Evolutionary conservation across 208 protist species (phyloP).

Genomic region (Crithidia thermophila): DNA sequence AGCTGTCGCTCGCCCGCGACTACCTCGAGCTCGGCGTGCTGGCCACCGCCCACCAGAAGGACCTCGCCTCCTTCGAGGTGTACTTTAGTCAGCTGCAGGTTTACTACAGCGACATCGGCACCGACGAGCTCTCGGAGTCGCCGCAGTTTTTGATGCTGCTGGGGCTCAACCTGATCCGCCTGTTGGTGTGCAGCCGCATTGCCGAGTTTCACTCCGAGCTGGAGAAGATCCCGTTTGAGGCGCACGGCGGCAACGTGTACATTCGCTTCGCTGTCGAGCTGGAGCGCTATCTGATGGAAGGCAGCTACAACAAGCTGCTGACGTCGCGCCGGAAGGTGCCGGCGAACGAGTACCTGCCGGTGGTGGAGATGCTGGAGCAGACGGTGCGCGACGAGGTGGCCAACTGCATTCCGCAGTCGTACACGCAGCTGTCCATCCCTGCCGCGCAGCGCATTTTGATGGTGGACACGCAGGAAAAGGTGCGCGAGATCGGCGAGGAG

Average conservation of each 20-base stretch:
- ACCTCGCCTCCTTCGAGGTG: constrained; percentile 82
- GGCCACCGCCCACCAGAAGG: constrained; percentile 70
- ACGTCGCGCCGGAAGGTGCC: constrained; percentile 84
- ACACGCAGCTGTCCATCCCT: constrained; percentile 72
- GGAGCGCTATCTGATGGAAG: constrained; percentile 94
- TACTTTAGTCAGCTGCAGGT: constrained; percentile 89
- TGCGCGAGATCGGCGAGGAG: constrained; percentile 57
- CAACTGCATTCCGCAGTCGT: constrained; percentile 86
- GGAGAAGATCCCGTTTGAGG: constrained; percentile 85
- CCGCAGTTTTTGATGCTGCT: constrained; percentile 78
- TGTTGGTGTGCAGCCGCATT: constrained; percentile 87
- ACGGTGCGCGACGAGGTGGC: constrained; percentile 93
- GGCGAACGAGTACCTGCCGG: constrained; percentile 87
- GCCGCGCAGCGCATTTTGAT: constrained; percentile 90
- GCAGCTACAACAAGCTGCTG: constrained; percentile 93
- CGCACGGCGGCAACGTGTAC: constrained; percentile 74
- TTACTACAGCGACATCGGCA: constrained; percentile 88
- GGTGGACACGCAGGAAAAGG: constrained; percentile 70
- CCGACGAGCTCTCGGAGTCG: constrained; percentile 69
- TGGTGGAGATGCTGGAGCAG: constrained; percentile 90
- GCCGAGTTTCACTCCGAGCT: constrained; percentile 94
- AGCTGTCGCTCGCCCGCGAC: constrained; percentile 85
- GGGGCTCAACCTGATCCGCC: constrained; percentile 89
- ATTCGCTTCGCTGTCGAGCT: constrained; percentile 88
- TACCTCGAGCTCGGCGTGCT: constrained; percentile 87